Conservation (phyloP, 495 filamentous ascomycete species). For the Hyaloscypha finlandica region DNA sequence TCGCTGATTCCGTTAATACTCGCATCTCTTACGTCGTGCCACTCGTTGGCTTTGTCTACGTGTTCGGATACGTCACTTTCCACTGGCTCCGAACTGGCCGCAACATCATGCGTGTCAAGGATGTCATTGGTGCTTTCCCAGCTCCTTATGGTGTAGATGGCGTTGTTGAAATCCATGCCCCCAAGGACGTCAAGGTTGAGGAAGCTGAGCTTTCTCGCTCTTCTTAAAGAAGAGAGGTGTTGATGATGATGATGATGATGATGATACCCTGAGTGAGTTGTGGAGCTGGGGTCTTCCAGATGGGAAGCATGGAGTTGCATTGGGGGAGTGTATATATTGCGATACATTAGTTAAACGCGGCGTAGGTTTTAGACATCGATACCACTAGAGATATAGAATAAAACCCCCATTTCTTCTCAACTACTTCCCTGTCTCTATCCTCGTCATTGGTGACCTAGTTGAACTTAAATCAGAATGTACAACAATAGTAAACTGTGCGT, state of each 20-base stretch:
- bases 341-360: not conserved
- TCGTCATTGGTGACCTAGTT: not conserved
- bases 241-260: too few relatives aligned
- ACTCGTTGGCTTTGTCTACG: constrained; percentile 36
- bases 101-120: constrained; percentile 26
- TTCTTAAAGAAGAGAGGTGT: not conserved
- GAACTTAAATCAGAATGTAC: not conserved
- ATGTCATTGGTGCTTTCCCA: constrained; percentile 15
- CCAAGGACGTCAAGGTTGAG: constrained; percentile 20
- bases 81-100: constrained; percentile 33
- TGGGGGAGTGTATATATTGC: constrained; percentile 6
- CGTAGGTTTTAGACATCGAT: not conserved
- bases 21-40: constrained; percentile 49
- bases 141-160: constrained; percentile 9
- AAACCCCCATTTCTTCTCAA: not conserved
- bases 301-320: not conserved
- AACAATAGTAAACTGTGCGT: not conserved
- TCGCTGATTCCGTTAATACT: constrained; percentile 55
- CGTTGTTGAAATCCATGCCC: constrained; percentile 10
- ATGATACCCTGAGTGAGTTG: not conserved
- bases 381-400: constrained; percentile 13
- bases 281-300: constrained; percentile 5
- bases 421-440: not conserved
- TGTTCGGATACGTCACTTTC: constrained; percentile 34
- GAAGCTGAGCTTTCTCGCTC: constrained; percentile 21